Base-by-base conservation (phyloP, 192 early-diverging fungal species). In the Radiomyces spectabilis region DNA sequence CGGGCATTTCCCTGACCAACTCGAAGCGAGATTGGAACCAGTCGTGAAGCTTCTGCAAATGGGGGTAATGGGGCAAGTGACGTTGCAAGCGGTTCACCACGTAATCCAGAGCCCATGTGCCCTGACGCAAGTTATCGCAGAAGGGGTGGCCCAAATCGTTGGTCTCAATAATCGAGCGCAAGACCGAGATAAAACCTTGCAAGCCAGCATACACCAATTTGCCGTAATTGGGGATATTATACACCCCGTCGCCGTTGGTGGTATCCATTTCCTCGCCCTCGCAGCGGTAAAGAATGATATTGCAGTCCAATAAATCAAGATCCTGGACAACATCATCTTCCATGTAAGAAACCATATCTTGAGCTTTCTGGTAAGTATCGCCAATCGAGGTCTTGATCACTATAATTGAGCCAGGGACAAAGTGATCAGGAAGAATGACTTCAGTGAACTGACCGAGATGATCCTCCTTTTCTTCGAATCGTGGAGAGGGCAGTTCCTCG, bases 101-200 rank as follows among this genome's bases (percentile, higher is more conserved):
- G 52, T 97, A 99, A 51, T 99, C 92, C 41, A 91, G 66, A 29
- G 93, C 86, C 97, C 97, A 99, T 29, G 74, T 61, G 5, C 97
- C 97, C 29, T 83, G 76, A 19, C 97, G 81, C 62, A 99, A 72
- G 51, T 99, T 91, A 22, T 64, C 74, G 58, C 90, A 97, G 45
- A 99, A 76, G 3, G 94, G 85, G 60, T 96, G 94, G 4, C 97
- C 93, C 57, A 97, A 68, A 62, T 99, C 87, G 57, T 95, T 99
- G 43, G 76, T 76, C 7, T 81, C 77, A 22, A 92, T 88, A 15
- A 94, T 86, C 2, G 81, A 75, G n/a, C 74, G 69, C 12, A 96
- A 74, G 3, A 85, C 82, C 19, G 92, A 85, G 53, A 91, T 81
- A 57, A 92, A 92, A 1, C 97, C 97, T 73, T 97, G 89, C 16